Evolutionary conservation across 805 yeast species (phyloP).

Genomic region (Pichia pseudocactophila): DNA sequence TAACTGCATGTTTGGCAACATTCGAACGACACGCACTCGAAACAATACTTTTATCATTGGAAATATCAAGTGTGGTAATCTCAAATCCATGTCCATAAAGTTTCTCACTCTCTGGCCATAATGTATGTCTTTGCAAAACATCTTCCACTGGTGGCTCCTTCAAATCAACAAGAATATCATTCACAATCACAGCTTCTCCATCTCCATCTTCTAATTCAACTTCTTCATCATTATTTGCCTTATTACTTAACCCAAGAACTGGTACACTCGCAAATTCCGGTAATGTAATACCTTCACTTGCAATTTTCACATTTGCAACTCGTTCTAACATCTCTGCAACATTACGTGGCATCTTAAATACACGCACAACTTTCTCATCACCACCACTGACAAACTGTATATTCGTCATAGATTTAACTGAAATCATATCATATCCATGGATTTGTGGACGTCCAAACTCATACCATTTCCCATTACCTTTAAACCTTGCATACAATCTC

Average conservation of each 20-base stretch:
- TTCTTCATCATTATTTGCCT: slow-evolving; percentile 53
- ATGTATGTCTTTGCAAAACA: slow-evolving; percentile 78
- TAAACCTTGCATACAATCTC: slow-evolving; percentile 66
- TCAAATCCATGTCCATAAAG: slow-evolving; percentile 98
- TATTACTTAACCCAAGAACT: slow-evolving; percentile 86
- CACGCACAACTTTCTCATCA: slow-evolving; percentile 86
- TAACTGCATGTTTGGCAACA: slow-evolving; percentile 72
- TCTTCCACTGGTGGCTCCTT: slow-evolving; percentile 77
- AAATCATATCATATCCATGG: slow-evolving; percentile 95
- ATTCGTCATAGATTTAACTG: slow-evolving; percentile 52
- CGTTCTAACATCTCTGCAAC: slow-evolving; percentile 54
- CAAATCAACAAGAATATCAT: slow-evolving; percentile 39
- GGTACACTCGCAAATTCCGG: slow-evolving; percentile 89
- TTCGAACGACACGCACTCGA: slow-evolving; percentile 94
- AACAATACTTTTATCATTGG: slow-evolving; percentile 51
- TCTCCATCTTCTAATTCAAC: slow-evolving; percentile 27
- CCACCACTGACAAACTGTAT: slow-evolving; percentile 84
- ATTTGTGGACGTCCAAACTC: slow-evolving; percentile 97
- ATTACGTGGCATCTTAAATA: slow-evolving; percentile 79
- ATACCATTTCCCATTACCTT: slow-evolving; percentile 46
- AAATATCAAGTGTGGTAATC: slow-evolving; percentile 65
- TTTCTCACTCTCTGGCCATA: slow-evolving; percentile 94
- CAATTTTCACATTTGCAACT: slow-evolving; percentile 21
- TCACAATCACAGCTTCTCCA: slow-evolving; percentile 28
- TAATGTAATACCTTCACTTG: slow-evolving; percentile 6